These are phyloP conservation scores for Luffa aegyptiaca DNA, from an alignment of 306 rosid genomes.

Conservation along the genomic window DNA sequence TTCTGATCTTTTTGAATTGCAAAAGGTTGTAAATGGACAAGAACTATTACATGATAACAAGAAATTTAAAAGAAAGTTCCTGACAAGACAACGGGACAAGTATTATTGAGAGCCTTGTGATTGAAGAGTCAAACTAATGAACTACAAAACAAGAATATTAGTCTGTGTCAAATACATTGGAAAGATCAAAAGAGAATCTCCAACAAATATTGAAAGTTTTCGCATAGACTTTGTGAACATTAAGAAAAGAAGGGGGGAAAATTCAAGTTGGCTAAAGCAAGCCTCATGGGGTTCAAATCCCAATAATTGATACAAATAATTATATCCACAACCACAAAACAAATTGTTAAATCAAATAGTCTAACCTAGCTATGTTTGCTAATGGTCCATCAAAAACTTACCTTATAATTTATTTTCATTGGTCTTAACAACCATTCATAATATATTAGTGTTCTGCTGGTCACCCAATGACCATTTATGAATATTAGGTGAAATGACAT, in stretches of 20 bases:
- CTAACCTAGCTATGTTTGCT: neutral
- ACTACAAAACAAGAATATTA: conserved; percentile 2
- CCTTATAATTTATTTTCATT: neutral
- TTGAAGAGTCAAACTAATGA: conserved; percentile 5
- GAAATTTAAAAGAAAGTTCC: neutral
- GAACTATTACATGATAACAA: neutral
- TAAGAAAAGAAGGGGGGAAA: neutral
- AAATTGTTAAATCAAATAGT: neutral
- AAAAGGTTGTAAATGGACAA: neutral
- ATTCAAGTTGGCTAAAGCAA: neutral
- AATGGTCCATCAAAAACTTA: neutral
- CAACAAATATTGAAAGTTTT: neutral
- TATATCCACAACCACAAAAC: neutral
- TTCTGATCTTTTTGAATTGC: neutral
- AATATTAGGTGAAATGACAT: conserved; percentile 3
- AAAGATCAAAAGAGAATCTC: conserved; percentile 1
- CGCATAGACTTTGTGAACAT: neutral
- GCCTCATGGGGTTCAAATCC: conserved; percentile 2
- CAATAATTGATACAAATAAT: neutral
- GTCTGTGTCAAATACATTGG: neutral
- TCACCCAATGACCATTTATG: neutral
- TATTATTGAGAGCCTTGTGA: neutral
- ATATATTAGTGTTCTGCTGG: neutral
- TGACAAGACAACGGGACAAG: neutral
- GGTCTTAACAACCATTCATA: conserved; percentile 3